Conservation (phyloP, 805 yeast species). For the Pichia californica region DNA sequence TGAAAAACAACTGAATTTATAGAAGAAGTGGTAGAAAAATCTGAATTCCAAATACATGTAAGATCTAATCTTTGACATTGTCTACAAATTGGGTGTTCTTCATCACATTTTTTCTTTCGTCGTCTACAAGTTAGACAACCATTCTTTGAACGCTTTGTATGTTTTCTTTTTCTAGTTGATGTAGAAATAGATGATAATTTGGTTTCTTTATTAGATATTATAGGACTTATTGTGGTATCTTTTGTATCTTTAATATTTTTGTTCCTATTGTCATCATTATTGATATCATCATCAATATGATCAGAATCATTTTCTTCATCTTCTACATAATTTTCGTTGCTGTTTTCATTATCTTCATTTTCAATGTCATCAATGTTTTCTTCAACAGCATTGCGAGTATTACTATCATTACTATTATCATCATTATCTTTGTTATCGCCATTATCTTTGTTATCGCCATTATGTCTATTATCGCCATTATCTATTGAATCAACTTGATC, state of each 20-base stretch:
- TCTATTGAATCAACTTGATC: too few species aligned
- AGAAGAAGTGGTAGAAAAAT: not conserved
- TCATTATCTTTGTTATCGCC: not conserved
- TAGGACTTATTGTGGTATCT: not conserved
- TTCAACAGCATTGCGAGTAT: too few species aligned
- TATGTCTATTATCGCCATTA: too few species aligned
- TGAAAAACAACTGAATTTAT: not conserved
- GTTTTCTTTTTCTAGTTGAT: not conserved
- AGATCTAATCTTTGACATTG: slow-evolving; percentile 17
- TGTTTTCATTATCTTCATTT: not conserved
- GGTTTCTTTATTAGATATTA: not conserved
- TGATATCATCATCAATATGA: too few species aligned
- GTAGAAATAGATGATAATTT: too few species aligned
- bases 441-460: not conserved
- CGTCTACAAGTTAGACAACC: slow-evolving; percentile 40
- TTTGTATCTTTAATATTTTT: not conserved
- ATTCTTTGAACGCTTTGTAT: slow-evolving; percentile 15
- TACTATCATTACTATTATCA: not conserved
- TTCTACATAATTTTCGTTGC: not conserved
- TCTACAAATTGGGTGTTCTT: slow-evolving; percentile 19
- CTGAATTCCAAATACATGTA: slow-evolving; percentile 17
- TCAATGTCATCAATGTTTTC: too few species aligned
- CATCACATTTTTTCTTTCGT: slow-evolving; percentile 37
- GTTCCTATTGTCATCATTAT: too few species aligned
- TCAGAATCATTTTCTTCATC: too few species aligned